A percentile compares a stretch with the other conserved stretches of the same genome.
Conservation (phyloP, 768 basidiomycete genomes). For the Lactifluus volemus region DNA sequence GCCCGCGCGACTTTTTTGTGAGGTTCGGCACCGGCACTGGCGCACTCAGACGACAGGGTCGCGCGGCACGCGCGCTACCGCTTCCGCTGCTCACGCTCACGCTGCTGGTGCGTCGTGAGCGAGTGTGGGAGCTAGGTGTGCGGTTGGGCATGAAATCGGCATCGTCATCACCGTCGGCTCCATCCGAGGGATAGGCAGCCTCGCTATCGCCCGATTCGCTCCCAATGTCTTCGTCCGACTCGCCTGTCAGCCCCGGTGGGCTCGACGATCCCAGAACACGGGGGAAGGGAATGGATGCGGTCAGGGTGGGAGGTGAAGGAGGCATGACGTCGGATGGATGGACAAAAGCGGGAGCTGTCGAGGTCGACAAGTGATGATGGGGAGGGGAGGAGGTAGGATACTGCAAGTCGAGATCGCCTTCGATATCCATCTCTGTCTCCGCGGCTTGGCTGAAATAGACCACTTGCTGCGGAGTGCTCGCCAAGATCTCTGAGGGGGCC, state of each 20-base stretch:
- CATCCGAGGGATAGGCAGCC: slow-evolving; percentile 9
- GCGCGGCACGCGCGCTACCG: slow-evolving; percentile 21
- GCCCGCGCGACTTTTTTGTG: slow-evolving; percentile 73
- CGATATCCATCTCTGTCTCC: slow-evolving; percentile 11
- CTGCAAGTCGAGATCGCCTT: neutral
- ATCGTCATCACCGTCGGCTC: slow-evolving; percentile 10
- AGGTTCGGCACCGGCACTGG: slow-evolving; percentile 69
- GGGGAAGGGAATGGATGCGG: slow-evolving; percentile 5
- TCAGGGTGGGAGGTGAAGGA: slow-evolving; percentile 5
- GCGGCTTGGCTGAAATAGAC: slow-evolving; percentile 6
- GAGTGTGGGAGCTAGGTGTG: slow-evolving; percentile 1
- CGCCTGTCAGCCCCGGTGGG: slow-evolving; percentile 16
- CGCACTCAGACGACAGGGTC: slow-evolving; percentile 32
- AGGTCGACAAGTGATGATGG: neutral
- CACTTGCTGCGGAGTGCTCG: slow-evolving; percentile 6
- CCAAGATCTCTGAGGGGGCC: neutral
- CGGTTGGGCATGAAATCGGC: slow-evolving; percentile 11
- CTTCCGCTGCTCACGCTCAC: slow-evolving; percentile 15
- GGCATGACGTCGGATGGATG: slow-evolving; percentile 15
- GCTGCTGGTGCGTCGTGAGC: slow-evolving; percentile 16
- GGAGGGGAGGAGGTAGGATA: neutral
- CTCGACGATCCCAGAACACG: slow-evolving; percentile 13
- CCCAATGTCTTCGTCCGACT: slow-evolving; percentile 14
- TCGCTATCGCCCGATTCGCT: slow-evolving; percentile 19
- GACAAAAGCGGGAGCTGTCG: neutral